phyloP scores from a whole-genome alignment of 1,139 yeast genomes.

The Candida glucosophila region DNA sequence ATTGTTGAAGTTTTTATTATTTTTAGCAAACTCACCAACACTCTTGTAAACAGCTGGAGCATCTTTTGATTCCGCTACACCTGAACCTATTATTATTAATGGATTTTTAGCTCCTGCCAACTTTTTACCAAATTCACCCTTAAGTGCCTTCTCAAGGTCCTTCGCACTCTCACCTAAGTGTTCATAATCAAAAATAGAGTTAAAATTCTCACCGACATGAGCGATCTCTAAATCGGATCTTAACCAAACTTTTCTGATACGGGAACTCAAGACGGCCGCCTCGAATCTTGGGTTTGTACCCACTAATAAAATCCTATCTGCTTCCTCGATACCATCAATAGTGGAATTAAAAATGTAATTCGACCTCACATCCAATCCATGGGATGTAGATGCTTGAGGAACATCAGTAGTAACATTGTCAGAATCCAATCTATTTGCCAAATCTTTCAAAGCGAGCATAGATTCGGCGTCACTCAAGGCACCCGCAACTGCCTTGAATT shows the following conservation, averaged over 20 bases:
- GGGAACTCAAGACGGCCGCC: constrained; percentile 81
- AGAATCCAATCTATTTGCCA: constrained; percentile 68
- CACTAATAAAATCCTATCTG: constrained; percentile 69
- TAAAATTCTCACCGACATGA: constrained; percentile 69
- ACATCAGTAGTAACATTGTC: constrained; percentile 76
- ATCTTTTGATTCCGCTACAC: constrained; percentile 63
- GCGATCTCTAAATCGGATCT: constrained; percentile 58
- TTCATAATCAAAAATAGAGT: constrained; percentile 63
- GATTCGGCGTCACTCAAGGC: constrained; percentile 80
- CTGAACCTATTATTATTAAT: constrained; percentile 75
- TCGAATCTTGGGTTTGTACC: constrained; percentile 89
- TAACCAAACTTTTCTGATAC: constrained; percentile 81
- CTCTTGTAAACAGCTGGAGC: constrained; percentile 53
- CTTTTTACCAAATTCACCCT: constrained; percentile 64
- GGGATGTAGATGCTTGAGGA: constrained; percentile 52
- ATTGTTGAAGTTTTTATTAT: constrained; percentile 54
- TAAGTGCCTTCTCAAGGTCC: constrained; percentile 52
- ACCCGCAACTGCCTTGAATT: constrained; percentile 77
- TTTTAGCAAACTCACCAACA: constrained; percentile 56
- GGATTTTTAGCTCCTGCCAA: constrained; percentile 65
- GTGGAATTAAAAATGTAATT: constrained; percentile 77
- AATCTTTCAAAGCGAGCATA: constrained; percentile 73
- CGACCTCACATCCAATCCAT: constrained; percentile 69
- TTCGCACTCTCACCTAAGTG: constrained; percentile 57
- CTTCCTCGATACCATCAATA: constrained; percentile 73